These are phyloP conservation scores for Nyctanthes arbortristis DNA, from an alignment of 257 asterid genomes.

Conservation along the genomic window DNA sequence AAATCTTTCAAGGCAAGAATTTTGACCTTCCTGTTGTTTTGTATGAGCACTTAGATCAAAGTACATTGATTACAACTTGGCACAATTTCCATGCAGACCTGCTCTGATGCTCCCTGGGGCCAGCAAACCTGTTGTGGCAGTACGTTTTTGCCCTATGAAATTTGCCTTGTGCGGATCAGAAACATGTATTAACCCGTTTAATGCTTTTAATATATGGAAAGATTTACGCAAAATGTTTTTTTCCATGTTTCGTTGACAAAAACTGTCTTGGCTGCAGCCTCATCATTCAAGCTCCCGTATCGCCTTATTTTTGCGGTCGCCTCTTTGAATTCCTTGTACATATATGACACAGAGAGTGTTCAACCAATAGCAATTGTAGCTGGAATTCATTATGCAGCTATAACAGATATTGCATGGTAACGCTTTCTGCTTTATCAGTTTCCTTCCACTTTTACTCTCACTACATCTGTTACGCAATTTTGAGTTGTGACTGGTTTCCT, in stretches of 20 bases:
- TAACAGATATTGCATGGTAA: constrained; percentile 98
- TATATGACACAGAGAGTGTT: constrained; percentile 86
- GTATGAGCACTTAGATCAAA: constrained; percentile 8
- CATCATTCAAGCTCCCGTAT: constrained; percentile 80
- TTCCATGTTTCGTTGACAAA: constrained; percentile 24
- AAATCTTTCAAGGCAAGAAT: constrained; percentile 87
- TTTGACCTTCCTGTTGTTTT: constrained; percentile 10
- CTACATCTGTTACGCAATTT: constrained; percentile 2
- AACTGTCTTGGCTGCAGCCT: constrained; percentile 45
- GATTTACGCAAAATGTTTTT: background rate
- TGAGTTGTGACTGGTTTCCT: background rate
- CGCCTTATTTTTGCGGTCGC: constrained; percentile 95
- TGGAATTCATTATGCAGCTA: constrained; percentile 93
- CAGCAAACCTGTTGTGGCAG: constrained; percentile 92
- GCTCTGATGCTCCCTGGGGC: constrained; percentile 98
- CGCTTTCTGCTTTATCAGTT: background rate
- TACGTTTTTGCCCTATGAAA: constrained; percentile 84
- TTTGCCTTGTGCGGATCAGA: constrained; percentile 65
- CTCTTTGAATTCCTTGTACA: constrained; percentile 81
- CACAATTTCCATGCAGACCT: constrained; percentile 55
- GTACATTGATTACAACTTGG: constrained; percentile 1
- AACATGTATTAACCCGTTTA: constrained; percentile 46
- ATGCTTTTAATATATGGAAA: constrained; percentile 7
- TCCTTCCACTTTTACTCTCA: background rate
- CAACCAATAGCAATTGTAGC: constrained; percentile 84